phyloP scores from a whole-genome alignment of 441 rosid genomes.

The Bruguiera hainesii region DNA sequence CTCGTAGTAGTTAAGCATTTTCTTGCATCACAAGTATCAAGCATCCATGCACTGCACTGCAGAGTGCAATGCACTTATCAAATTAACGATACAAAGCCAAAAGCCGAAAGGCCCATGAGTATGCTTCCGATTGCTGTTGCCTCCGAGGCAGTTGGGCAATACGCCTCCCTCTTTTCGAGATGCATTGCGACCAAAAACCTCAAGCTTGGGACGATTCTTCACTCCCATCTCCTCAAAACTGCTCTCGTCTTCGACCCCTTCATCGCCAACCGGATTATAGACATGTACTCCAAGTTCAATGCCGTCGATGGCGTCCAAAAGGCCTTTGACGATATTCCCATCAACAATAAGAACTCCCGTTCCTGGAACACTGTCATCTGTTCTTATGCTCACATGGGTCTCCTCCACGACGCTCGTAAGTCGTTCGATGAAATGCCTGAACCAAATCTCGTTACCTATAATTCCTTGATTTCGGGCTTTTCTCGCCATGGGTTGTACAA shows the following conservation, averaged over 20 bases:
- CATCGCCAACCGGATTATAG: constrained; percentile 28
- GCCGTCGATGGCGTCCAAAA: constrained; percentile 25
- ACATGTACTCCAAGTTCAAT: constrained; percentile 36
- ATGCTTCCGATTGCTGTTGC: no score
- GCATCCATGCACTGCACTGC: no score
- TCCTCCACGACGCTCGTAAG: constrained; percentile 25
- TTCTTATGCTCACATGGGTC: constrained; percentile 14
- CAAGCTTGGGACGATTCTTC: constrained; percentile 32
- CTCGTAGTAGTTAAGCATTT: no score
- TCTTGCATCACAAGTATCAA: no score
- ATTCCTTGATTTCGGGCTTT: constrained; percentile 41
- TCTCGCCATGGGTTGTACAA: constrained; percentile 33
- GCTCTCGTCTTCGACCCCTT: constrained; percentile 29
- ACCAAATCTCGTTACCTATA: constrained; percentile 34
- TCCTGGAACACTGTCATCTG: constrained; percentile 38
- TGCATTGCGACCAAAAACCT: constrained; percentile 30
- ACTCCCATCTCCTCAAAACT: constrained; percentile 36
- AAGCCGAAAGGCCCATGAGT: no score
- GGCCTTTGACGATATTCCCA: constrained; percentile 29
- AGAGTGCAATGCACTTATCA: no score
- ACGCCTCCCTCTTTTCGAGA: constrained; percentile 18
- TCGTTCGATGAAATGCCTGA: constrained; percentile 46
- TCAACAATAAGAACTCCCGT: constrained; percentile 20
- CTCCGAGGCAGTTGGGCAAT: no score
- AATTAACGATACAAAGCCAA: no score